Conservation (phyloP, 495 filamentous ascomycete genomes). For the Hypoxylon trugodes region DNA sequence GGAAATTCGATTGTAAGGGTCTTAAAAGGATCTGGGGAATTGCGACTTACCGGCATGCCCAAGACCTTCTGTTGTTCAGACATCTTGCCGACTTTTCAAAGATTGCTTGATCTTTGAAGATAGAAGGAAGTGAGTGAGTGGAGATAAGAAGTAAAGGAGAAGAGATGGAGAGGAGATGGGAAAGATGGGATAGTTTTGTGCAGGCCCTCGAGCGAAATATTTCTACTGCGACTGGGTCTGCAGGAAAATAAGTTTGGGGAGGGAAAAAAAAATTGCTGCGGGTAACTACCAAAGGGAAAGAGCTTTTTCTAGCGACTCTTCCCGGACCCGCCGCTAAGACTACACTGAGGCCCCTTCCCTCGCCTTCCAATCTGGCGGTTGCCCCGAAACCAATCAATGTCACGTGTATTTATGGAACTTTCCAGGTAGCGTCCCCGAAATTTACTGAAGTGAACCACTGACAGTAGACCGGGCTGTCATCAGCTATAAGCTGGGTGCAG, state of each 20-base stretch:
- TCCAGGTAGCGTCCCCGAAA: conserved; percentile 4
- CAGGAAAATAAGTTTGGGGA: conserved; percentile 45
- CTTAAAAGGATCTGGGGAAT: conserved; percentile 2
- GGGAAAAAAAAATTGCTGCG: conserved; percentile 56
- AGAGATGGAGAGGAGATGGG: conserved; percentile 47
- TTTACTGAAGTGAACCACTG: conserved; percentile 18
- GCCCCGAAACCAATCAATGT: conserved; percentile 37
- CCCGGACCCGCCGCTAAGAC: conserved; percentile 44
- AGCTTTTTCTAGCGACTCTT: conserved; percentile 51
- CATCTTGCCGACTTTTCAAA: conserved; percentile 68
- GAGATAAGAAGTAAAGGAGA: conserved; percentile 51
- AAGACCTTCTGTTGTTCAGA: conserved; percentile 65
- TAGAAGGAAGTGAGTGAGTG: conserved; percentile 55
- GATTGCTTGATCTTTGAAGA: conserved; percentile 53
- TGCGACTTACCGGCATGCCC: conserved; percentile 83
- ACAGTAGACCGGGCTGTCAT: not conserved
- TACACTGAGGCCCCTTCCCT: conserved; percentile 49
- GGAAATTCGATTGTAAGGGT: conserved; percentile 45
- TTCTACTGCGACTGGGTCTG: conserved; percentile 44
- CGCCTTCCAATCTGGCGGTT: conserved; percentile 52
- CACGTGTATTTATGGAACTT: conserved; percentile 34
- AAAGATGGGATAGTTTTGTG: too few species aligned
- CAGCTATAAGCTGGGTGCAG: not conserved
- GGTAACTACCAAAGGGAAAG: conserved; percentile 43
- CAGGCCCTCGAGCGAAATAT: conserved; percentile 41